Evolutionary conservation across 177 flowering plant species (phyloP).

Genomic region (Vitis hybrid): DNA sequence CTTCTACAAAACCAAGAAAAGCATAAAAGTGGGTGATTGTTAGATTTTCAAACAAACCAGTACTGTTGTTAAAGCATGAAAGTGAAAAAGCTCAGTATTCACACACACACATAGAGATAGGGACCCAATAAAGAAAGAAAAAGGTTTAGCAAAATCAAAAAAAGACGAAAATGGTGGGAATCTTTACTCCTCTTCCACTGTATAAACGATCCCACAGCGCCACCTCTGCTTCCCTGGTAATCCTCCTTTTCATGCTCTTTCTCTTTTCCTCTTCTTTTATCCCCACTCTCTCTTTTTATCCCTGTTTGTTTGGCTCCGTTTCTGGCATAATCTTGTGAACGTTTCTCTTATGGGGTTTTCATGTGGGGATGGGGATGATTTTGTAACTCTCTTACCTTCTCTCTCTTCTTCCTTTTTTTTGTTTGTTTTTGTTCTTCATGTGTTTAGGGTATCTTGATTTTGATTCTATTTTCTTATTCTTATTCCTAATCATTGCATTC

Average conservation of each 20-base stretch:
- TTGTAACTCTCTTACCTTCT: conserved; percentile 18
- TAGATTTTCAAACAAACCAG: conserved; percentile 29
- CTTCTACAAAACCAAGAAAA: conserved; percentile 6
- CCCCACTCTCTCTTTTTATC: conserved; percentile 6
- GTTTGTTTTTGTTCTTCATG: neutral
- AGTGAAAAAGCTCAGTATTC: conserved; percentile 10
- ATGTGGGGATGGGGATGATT: conserved; percentile 34
- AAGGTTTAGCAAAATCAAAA: conserved; percentile 13
- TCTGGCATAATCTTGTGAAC: conserved; percentile 17
- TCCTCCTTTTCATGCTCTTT: conserved; percentile 28
- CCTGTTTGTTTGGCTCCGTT: conserved; percentile 6
- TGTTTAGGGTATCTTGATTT: neutral
- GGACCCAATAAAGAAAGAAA: conserved; percentile 26
- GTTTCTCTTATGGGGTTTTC: conserved; percentile 31
- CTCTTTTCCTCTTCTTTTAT: conserved; percentile 1
- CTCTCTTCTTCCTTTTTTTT: conserved; percentile 5
- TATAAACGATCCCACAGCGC: conserved; percentile 27
- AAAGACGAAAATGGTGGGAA: conserved; percentile 31
- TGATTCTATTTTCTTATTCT: neutral
- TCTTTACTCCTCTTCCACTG: conserved; percentile 35
- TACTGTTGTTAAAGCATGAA: conserved; percentile 29
- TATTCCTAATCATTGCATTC: neutral
- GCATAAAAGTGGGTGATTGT: conserved; percentile 9
- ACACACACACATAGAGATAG: conserved; percentile 2
- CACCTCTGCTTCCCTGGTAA: conserved; percentile 13